phyloP scores from a whole-genome alignment of 192 early-diverging fungal genomes.

The Rhizophlyctis rosea region DNA sequence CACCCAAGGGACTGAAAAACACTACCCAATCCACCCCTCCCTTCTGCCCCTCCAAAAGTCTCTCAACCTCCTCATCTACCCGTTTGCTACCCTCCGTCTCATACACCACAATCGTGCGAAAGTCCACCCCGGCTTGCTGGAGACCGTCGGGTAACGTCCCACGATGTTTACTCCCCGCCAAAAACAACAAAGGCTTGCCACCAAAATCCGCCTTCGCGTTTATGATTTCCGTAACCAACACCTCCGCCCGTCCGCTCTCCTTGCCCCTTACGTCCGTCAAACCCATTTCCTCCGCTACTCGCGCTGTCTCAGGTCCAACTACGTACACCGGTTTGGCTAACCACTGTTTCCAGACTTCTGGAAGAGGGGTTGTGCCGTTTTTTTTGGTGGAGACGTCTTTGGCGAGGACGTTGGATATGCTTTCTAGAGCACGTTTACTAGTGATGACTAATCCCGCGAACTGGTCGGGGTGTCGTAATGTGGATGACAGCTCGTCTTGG shows the following conservation, averaged over 20 bases:
- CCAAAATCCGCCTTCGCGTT: not conserved
- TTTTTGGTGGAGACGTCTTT: too few relatives aligned
- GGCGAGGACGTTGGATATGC: conserved; percentile 22
- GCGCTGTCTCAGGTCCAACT: conserved; percentile 42
- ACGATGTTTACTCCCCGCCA: conserved; percentile 52
- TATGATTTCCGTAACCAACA: conserved; percentile 35
- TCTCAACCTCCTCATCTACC: not conserved
- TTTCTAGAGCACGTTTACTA: conserved; percentile 42
- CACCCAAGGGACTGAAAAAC: conserved; percentile 60
- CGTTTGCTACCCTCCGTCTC: conserved; percentile 24
- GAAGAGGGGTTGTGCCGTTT: too few relatives aligned
- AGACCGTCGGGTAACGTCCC: conserved; percentile 39
- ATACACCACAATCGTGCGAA: conserved; percentile 42
- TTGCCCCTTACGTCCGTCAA: conserved; percentile 19
- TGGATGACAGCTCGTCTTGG: conserved; percentile 2
- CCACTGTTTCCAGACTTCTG: too few relatives aligned
- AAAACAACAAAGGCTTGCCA: conserved; percentile 35
- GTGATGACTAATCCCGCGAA: conserved; percentile 39
- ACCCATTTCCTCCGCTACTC: conserved; percentile 10
- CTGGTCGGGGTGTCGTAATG: not conserved
- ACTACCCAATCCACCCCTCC: conserved; percentile 43
- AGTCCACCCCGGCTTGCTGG: conserved; percentile 13
- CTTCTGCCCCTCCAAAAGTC: not conserved
- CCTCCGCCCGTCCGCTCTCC: conserved; percentile 38
- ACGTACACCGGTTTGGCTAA: conserved; percentile 35